Evolutionary conservation across 371 early-diverging fungal genomes (phyloP).

Genomic region (Haplosporangium sp.): DNA sequence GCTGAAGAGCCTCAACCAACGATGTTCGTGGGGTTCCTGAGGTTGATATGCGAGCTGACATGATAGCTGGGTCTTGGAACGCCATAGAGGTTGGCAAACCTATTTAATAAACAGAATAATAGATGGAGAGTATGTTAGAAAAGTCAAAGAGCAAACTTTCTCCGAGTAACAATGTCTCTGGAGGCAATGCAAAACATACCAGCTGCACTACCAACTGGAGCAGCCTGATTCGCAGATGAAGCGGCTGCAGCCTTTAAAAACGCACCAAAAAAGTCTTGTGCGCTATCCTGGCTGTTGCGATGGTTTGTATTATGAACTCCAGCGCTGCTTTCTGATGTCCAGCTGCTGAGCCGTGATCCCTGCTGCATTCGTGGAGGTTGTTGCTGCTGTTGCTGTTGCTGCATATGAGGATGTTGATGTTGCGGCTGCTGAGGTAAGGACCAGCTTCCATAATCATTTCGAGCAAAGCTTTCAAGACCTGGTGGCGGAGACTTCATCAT

Average conservation of each 20-base stretch:
- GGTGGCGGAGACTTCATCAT: slow-evolving; percentile 54
- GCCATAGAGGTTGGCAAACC: slow-evolving; percentile 43
- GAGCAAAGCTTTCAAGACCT: slow-evolving; percentile 33
- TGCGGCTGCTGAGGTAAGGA: slow-evolving; percentile 29
- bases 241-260: slow-evolving; percentile 78
- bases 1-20: slow-evolving; percentile 38
- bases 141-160: not conserved
- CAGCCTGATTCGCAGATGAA: slow-evolving; percentile 14
- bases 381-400: slow-evolving; percentile 27
- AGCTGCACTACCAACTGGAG: slow-evolving; percentile 1
- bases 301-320: not conserved
- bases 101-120: not conserved
- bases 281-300: slow-evolving; percentile 52
- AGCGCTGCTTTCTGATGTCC: slow-evolving; percentile 8
- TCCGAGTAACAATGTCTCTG: not conserved
- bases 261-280: slow-evolving; percentile 78
- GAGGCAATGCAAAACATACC: slow-evolving; percentile 14
- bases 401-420: slow-evolving; percentile 23
- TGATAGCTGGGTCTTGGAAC: slow-evolving; percentile 79
- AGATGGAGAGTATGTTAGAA: not conserved
- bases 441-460: slow-evolving; percentile 41
- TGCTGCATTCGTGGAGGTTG: slow-evolving; percentile 17
- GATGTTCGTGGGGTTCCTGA: slow-evolving; percentile 31
- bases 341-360: slow-evolving; percentile 8
- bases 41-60: slow-evolving; percentile 66